Base-by-base conservation (phyloP, 371 early-diverging fungal species). In the Encephalitozoon romaleae region DNA sequence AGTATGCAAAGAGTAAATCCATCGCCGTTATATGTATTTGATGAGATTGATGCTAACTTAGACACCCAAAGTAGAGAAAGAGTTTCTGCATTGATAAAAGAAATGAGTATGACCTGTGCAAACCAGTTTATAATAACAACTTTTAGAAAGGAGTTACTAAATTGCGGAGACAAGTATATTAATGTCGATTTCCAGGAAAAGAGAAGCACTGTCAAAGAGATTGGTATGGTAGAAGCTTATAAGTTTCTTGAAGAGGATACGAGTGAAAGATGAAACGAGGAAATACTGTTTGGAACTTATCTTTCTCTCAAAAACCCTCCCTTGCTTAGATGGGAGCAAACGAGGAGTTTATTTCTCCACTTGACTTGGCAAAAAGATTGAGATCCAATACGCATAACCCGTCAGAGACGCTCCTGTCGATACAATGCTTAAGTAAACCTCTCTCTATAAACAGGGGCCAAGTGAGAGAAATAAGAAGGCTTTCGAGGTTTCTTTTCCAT, bases 41-140 rank as follows among this genome's bases (percentile, higher is more conserved):
- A 99, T 87, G 99, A 99, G 87, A 94, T 98, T 85, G 99, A 99
- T 87, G 98, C 99, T 34, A 96, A 95, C 71, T 86, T 99, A 34
- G 99, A 99, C 86, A n/a, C 59, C 34, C 47, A 75, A 23, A 23
- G 38, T n/a, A 23, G 78, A 12, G 25, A 41, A 18, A 78, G 25
- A 49, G 18, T 82, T n/a, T 45, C 45, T 45, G 52, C 68, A 41
- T n/a, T 82, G 15, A 45, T 82, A 53, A 70, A 23, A 9, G 65
- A 80, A 23, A 63, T 70, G 45, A 66, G 67, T 26, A 49, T 64
- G n/a, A 42, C 54, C 15, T 34, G 26, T 1, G 41, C 39, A 38
- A 45, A 25, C 18, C 85, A 85, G 71, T 71, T 80, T 47, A 69
- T 85, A 23, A 71, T 85, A n/a, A 78, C 77, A 30, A 82, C 77